These are phyloP conservation scores for Sordaria brevicollis DNA, from an alignment of 495 filamentous ascomycete genomes.

Conservation along the genomic window DNA sequence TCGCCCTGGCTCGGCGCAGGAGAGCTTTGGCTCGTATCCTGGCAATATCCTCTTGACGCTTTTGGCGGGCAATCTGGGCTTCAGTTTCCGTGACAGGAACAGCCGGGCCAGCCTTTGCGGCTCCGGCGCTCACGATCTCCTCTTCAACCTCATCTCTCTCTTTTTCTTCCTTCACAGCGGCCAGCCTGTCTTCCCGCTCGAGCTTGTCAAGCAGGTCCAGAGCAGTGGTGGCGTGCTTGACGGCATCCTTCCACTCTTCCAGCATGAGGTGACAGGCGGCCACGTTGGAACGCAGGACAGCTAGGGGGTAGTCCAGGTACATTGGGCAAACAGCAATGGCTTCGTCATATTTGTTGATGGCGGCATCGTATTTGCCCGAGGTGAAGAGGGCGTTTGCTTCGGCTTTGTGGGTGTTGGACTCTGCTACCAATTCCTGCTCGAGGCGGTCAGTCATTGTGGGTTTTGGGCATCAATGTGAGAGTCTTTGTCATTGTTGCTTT, in stretches of 20 bases:
- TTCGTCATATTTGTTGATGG: slow-evolving; percentile 82
- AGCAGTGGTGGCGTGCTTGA: slow-evolving; percentile 61
- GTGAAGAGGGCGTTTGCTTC: slow-evolving; percentile 72
- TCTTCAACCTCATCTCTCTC: slow-evolving; percentile 51
- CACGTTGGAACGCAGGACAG: slow-evolving; percentile 79
- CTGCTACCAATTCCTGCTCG: slow-evolving; percentile 52
- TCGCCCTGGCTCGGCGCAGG: slow-evolving; percentile 71
- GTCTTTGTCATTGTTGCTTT: slow-evolving; percentile 1
- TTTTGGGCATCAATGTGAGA: neutral
- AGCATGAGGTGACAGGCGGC: slow-evolving; percentile 86
- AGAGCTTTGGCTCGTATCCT: slow-evolving; percentile 77
- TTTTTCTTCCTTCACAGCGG: slow-evolving; percentile 41
- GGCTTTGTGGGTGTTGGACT: slow-evolving; percentile 65
- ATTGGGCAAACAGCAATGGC: slow-evolving; percentile 73
- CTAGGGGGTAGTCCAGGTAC: slow-evolving; percentile 84
- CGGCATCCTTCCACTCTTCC: slow-evolving; percentile 74
- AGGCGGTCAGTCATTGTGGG: neutral
- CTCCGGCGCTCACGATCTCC: slow-evolving; percentile 43
- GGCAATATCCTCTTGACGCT: slow-evolving; percentile 50
- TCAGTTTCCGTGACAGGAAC: slow-evolving; percentile 27
- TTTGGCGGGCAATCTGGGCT: slow-evolving; percentile 16
- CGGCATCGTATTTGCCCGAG: slow-evolving; percentile 62
- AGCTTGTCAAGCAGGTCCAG: slow-evolving; percentile 62
- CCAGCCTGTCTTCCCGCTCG: slow-evolving; percentile 19
- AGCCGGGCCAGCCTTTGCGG: slow-evolving; percentile 35